phyloP scores from a whole-genome alignment of 2,329 filamentous ascomycete genomes.

The Diplocarpon rosae region DNA sequence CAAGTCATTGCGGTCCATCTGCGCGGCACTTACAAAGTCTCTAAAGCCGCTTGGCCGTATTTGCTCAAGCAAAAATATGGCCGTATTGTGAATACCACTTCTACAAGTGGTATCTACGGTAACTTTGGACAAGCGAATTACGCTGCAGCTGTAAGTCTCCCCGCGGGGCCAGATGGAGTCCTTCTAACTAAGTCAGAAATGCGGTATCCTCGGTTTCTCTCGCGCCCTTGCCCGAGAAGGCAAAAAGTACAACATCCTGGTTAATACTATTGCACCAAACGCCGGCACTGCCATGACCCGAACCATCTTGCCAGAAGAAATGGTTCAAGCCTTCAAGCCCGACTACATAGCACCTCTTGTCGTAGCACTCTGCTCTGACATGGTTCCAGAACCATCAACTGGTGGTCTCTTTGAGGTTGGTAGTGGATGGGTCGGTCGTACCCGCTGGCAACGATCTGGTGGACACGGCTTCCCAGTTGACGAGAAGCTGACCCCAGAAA shows the following conservation, averaged over 20 bases:
- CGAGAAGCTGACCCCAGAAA: slow-evolving; percentile 72
- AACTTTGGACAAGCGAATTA: slow-evolving; percentile 99
- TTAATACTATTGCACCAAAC: slow-evolving; percentile 97
- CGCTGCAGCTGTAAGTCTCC: slow-evolving; percentile 60
- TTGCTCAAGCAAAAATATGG: slow-evolving; percentile 99
- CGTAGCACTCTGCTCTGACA: slow-evolving; percentile 73
- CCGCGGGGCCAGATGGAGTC: slow-evolving; percentile 26
- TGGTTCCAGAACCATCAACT: slow-evolving; percentile 72
- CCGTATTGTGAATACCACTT: slow-evolving; percentile 91
- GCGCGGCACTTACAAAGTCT: slow-evolving; percentile 89
- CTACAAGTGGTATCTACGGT: slow-evolving; percentile 94
- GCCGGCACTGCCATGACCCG: slow-evolving; percentile 92
- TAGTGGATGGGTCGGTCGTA: slow-evolving; percentile 84
- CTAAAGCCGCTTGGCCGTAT: slow-evolving; percentile 95
- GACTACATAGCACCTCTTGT: slow-evolving; percentile 95
- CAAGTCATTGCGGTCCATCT: slow-evolving; percentile 87
- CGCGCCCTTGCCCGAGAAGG: slow-evolving; percentile 88
- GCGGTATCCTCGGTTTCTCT: slow-evolving; percentile 89
- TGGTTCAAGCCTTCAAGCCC: slow-evolving; percentile 98
- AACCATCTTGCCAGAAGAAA: slow-evolving; percentile 89
- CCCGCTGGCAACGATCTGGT: slow-evolving; percentile 86
- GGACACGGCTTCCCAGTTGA: slow-evolving; percentile 89
- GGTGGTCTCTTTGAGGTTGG: slow-evolving; percentile 90
- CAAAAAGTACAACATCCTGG: slow-evolving; percentile 92
- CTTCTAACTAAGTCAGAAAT: slow-evolving; percentile 45